Conservation (phyloP, 2,329 filamentous ascomycete genomes). For the Paecilomyces dactylethromorphus region DNA sequence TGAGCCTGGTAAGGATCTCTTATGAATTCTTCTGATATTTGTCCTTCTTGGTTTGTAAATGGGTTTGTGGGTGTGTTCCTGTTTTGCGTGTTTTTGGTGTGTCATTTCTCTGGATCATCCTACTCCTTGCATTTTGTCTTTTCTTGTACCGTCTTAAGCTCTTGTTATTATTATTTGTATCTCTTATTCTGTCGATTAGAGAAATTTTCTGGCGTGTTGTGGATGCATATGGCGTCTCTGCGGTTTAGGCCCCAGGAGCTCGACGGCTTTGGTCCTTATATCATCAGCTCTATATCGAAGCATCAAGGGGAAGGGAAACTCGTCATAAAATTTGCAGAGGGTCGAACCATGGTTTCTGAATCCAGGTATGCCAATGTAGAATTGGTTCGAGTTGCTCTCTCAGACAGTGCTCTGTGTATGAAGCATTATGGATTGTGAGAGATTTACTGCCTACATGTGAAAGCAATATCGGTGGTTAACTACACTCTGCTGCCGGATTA, state of each 20-base stretch:
- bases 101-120: background rate
- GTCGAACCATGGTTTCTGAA: too few relatives aligned
- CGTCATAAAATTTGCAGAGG: background rate
- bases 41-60: background rate
- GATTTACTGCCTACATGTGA: background rate
- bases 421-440: background rate
- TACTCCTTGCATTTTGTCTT: background rate
- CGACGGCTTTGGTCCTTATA: background rate
- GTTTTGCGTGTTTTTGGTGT: background rate
- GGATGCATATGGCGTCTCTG: background rate
- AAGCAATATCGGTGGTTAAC: background rate
- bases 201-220: background rate
- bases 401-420: background rate
- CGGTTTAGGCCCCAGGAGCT: background rate
- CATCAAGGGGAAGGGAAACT: background rate
- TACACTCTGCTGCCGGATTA: background rate
- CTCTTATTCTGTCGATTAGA: background rate
- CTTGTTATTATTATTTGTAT: background rate
- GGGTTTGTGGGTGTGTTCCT: background rate
- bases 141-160: background rate
- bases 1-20: conserved; percentile 22
- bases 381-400: background rate
- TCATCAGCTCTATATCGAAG: background rate
- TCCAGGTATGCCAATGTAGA: background rate
- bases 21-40: conserved; percentile 1